Conservation (phyloP, 805 yeast genomes). For the Kazachstania kunashirensis region DNA sequence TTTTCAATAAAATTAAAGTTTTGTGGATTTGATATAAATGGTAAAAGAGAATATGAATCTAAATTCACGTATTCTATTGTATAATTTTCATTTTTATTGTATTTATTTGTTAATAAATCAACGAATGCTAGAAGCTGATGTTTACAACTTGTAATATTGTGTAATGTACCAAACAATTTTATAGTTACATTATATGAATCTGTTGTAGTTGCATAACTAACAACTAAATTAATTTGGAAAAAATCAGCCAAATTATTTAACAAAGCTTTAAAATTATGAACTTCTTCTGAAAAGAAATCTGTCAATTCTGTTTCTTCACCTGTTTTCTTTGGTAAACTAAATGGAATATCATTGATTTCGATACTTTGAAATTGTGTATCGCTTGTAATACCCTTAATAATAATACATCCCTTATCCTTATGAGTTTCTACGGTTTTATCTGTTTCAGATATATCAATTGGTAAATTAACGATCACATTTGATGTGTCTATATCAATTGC, state of each 20-base stretch:
- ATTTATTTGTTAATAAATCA: constrained; percentile 7
- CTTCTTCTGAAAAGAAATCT: neutral
- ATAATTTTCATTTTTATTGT: constrained; percentile 1
- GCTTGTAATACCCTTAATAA: neutral
- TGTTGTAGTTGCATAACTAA: neutral
- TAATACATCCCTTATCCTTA: neutral
- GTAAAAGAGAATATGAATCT: constrained; percentile 16
- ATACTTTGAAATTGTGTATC: neutral
- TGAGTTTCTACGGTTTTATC: neutral
- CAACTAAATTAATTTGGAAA: constrained; percentile 3
- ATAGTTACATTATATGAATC: neutral
- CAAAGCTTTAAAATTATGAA: neutral
- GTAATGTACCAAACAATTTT: constrained; percentile 15
- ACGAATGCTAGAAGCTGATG: constrained; percentile 13
- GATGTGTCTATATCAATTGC: no score
- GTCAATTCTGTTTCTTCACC: neutral
- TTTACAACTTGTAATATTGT: constrained; percentile 12
- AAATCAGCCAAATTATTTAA: constrained; percentile 3
- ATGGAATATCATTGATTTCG: neutral
- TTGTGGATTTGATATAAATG: constrained; percentile 16
- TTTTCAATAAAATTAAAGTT: constrained; percentile 12
- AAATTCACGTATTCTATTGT: constrained; percentile 17
- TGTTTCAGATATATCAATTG: neutral
- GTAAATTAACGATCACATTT: neutral
- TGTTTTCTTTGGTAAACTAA: neutral